Base-by-base conservation (phyloP, 257 asterid species). In the Jacaranda copaia region DNA sequence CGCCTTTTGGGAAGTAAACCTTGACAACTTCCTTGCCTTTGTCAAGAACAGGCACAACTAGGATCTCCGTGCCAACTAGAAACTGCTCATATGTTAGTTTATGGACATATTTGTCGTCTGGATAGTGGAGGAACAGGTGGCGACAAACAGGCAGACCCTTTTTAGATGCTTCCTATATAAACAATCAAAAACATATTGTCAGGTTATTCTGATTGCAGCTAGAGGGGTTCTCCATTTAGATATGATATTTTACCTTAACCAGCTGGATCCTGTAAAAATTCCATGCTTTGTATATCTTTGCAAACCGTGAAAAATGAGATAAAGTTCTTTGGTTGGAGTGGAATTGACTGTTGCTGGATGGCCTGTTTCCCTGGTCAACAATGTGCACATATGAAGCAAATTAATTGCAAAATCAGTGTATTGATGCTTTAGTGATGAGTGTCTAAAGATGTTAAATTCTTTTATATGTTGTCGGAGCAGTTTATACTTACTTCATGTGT, bases 101-200 rank as follows among this genome's bases (percentile, higher is more conserved):
- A 2, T 89, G 95, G 38, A 89, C 87, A n/a, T 80, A 68, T 42
- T 91, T 90, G 49, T 95, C 99, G 55, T 89, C 79, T 14, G 98
- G 97, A 77, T 95, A 95, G 85, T 95, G 99, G 58, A 95, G 84
- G 89, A 95, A 95, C 49, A 89, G 88, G 85, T 93, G 98, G 14
- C 99, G 96, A 83, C 98, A 95, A 68, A 95, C 85, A 3, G 99
- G 99, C 15, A 93, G 84, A 51, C 99, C 99, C 77, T 88, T 89
- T 18, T 88, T 88, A 0, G 95, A 91, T 39, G 95, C 99, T 87
- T 94, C 98, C 98, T 94, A 81, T 53, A 59, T 16, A 68, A 36
- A 36, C 42, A 72, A 38, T 43, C 19, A 52, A 18, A 61, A 25
- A 35, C 0, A n/a, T 7, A 15, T 8, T 0, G 8, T 57, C 19